A percentile compares a stretch with the other conserved stretches of the same genome.
phyloP scores from a whole-genome alignment of 2,329 filamentous ascomycete species.

The Aphanocladium album region DNA sequence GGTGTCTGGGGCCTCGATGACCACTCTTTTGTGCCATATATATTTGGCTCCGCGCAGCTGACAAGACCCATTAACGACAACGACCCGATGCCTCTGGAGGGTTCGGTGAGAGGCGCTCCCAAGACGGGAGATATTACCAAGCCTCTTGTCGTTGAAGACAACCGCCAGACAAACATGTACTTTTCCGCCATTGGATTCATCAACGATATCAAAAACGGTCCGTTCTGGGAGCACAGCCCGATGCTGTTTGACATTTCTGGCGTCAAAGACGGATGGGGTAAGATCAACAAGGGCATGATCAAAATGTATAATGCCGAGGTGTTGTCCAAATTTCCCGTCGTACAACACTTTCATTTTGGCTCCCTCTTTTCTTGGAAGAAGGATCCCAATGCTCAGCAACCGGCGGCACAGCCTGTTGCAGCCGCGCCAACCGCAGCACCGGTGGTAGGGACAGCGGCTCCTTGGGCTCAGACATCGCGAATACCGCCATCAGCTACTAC shows the following conservation, averaged over 20 bases:
- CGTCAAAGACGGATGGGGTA: conserved; percentile 89
- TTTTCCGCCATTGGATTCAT: conserved; percentile 96
- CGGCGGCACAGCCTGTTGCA: conserved; percentile 31
- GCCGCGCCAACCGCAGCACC: conserved; percentile 35
- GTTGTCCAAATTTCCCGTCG: conserved; percentile 91
- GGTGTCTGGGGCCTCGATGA: conserved; percentile 99
- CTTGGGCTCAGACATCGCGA: conserved; percentile 37
- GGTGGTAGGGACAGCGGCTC: conserved; percentile 18
- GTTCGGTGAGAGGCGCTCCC: conserved; percentile 67
- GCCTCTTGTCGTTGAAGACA: conserved; percentile 55
- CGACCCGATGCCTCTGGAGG: conserved; percentile 67
- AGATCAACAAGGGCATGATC: conserved; percentile 99
- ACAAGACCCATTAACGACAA: conserved; percentile 64
- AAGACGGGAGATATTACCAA: conserved; percentile 67
- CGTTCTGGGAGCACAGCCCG: conserved; percentile 96
- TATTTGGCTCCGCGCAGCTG: conserved; percentile 90
- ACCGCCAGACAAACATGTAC: conserved; percentile 74
- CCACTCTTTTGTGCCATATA: conserved; percentile 89
- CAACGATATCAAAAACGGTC: conserved; percentile 91
- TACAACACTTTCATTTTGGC: conserved; percentile 91
- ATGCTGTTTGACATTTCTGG: conserved; percentile 93
- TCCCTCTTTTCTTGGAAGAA: conserved; percentile 72
- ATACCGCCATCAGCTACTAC: conserved; percentile 29
- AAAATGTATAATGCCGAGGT: conserved; percentile 99
- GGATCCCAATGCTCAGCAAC: conserved; percentile 54